These are phyloP conservation scores for Salix arbutifolia DNA, from an alignment of 345 rosid genomes.

Conservation along the genomic window DNA sequence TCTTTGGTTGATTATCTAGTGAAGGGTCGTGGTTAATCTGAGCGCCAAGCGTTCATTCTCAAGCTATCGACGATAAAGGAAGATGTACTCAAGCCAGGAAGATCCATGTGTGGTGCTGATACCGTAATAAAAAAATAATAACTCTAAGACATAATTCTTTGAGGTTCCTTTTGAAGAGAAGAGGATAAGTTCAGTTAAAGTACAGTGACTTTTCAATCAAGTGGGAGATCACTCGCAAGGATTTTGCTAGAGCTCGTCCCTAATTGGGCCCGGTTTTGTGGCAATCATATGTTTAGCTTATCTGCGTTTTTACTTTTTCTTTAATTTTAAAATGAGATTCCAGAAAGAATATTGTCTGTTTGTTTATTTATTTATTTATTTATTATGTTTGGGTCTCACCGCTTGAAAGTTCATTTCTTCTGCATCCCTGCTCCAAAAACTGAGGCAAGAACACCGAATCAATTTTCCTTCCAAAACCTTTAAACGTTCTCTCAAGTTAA, in stretches of 20 bases:
- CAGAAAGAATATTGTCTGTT: no score
- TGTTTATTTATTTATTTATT: no score
- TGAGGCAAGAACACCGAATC: no score
- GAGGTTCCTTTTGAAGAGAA: background rate
- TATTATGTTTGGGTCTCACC: background rate
- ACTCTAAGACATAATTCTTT: background rate
- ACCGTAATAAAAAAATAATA: no score
- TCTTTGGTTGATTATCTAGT: background rate
- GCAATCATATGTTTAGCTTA: background rate
- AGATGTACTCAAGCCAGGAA: background rate
- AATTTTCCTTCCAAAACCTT: no score
- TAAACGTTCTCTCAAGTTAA: no score
- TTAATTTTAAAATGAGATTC: background rate
- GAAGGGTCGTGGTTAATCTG: background rate
- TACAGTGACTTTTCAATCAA: background rate
- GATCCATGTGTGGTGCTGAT: background rate
- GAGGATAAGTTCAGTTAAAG: slow-evolving; percentile 9
- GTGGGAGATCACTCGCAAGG: background rate
- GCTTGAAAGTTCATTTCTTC: background rate
- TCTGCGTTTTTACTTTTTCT: background rate
- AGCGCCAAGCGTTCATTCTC: background rate
- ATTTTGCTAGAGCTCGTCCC: background rate
- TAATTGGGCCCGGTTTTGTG: background rate
- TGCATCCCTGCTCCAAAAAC: no score
- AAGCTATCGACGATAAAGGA: background rate